Evolutionary conservation across 768 basidiomycete species (phyloP).

Genomic region (Cantharellus anzutake): DNA sequence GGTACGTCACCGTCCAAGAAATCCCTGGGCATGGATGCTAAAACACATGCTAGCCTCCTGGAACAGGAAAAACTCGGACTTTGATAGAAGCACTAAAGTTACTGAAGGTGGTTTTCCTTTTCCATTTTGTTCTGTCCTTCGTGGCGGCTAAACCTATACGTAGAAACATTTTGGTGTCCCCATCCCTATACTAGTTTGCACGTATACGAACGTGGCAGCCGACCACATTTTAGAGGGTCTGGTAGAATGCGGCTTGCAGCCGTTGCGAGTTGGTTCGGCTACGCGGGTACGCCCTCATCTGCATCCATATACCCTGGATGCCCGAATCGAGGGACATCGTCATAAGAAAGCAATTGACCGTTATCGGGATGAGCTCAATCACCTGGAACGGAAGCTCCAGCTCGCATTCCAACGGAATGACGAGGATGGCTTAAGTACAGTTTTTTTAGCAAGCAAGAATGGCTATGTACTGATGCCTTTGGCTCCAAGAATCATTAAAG

Average conservation of each 20-base stretch:
- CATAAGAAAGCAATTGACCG: constrained; percentile 22
- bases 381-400: too few relatives aligned
- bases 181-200: constrained; percentile 75
- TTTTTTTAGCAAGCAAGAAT: too few relatives aligned
- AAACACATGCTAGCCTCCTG: constrained; percentile 77
- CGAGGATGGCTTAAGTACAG: too few relatives aligned
- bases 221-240: constrained; percentile 78
- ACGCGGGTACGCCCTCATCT: constrained; percentile 41
- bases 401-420: too few relatives aligned
- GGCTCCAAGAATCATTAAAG: too few relatives aligned
- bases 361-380: too few relatives aligned
- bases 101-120: constrained; percentile 38
- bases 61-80: constrained; percentile 85
- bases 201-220: constrained; percentile 85
- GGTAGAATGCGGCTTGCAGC: constrained; percentile 35
- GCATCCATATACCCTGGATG: constrained; percentile 38
- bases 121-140: too few relatives aligned
- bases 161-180: constrained; percentile 65
- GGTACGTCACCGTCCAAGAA: constrained; percentile 25
- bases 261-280: constrained; percentile 55
- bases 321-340: constrained; percentile 42
- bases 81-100: constrained; percentile 71
- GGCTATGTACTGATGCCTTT: too few relatives aligned
- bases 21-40: constrained; percentile 1
- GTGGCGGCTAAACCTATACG: constrained; percentile 6